These are phyloP conservation scores for Discostella stelligera DNA, from an alignment of 352 stramenopile species.

Conservation along the genomic window DNA sequence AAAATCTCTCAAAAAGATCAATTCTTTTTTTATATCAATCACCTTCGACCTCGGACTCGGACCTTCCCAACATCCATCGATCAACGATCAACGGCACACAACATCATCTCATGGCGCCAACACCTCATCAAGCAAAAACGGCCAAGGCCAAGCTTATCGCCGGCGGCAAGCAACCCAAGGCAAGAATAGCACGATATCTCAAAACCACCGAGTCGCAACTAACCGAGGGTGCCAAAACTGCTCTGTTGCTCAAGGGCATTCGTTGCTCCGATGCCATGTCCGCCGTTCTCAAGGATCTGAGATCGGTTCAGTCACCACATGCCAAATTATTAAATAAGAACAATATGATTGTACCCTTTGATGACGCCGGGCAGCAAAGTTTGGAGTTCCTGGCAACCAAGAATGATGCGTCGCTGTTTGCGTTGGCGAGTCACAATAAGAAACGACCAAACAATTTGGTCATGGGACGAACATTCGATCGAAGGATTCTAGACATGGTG, in stretches of 20 bases:
- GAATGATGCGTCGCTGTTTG: constrained; percentile 97
- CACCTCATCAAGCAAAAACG: constrained; percentile 70
- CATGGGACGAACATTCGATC: constrained; percentile 96
- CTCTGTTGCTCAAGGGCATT: constrained; percentile 80
- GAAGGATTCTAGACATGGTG: constrained; percentile 96
- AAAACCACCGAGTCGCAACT: constrained; percentile 77
- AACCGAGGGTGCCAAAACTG: constrained; percentile 64
- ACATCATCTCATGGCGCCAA: constrained; percentile 65
- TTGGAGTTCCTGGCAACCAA: constrained; percentile 87
- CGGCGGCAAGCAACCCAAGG: constrained; percentile 77
- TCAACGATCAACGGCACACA: neutral
- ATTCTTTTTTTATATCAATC: neutral
- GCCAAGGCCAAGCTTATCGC: constrained; percentile 66
- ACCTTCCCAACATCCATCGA: neutral
- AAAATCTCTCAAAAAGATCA: too few species aligned
- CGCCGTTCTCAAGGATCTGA: constrained; percentile 77
- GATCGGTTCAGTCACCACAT: constrained; percentile 74
- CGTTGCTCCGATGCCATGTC: constrained; percentile 79
- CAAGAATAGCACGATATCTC: constrained; percentile 77
- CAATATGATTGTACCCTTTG: constrained; percentile 81
- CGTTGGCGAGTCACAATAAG: constrained; percentile 96
- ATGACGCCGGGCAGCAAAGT: constrained; percentile 69
- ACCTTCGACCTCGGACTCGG: too few species aligned
- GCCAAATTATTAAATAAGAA: constrained; percentile 82
- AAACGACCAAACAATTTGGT: constrained; percentile 98